Evolutionary conservation across 2,329 filamentous ascomycete species (phyloP), one percentile per base, ranked within the genome.

Genomic region (Fragosphaeria purpurea): DNA sequence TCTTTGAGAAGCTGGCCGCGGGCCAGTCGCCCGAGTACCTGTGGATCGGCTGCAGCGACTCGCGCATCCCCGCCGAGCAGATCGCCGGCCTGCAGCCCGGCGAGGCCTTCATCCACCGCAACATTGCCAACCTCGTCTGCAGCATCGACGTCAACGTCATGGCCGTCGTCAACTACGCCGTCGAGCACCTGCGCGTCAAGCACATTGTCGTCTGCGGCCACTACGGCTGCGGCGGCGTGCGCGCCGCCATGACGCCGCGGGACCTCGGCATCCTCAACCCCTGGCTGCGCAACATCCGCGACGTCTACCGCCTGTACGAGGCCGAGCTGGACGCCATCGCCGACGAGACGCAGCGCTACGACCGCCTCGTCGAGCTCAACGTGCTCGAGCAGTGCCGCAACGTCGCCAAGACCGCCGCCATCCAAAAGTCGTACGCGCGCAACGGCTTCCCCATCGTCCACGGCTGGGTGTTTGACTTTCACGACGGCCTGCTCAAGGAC

Each of bases 31-130:
- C 83, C 50, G 81, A 86, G 61, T 86, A 86, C 66, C 76, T 87
- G 49, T 95, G 88, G 87, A 87, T 95, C 62, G 89, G 90, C 46
- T 96, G 89, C 75, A 85, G 85, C 67, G 89, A 95, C 73, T 88
- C 83, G 41, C 86, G 90, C 58, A 87, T 91, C 63, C 90, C 90
- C n/a, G 89, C 91, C 60, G 91, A 90, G 62, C 86, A 86, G 62
- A 82, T 96, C 65, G 82, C 88, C 44, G 84, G 86, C 57, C 78
- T 91, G 51, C 75, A 85, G 62, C 87, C 89, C n/a, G 89, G 89
- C 59, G 88, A 95, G 68, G 85, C 91, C 61, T 96, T 95, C 67
- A 85, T 94, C 58, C 88, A 95, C 75, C 86, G 90, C 68, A 95
- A 96, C 73, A 95, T 95, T 67, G 89, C 88, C 70, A 95, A 95